Conservation (phyloP, 83 land plant genomes). For the Thuja plicata region DNA sequence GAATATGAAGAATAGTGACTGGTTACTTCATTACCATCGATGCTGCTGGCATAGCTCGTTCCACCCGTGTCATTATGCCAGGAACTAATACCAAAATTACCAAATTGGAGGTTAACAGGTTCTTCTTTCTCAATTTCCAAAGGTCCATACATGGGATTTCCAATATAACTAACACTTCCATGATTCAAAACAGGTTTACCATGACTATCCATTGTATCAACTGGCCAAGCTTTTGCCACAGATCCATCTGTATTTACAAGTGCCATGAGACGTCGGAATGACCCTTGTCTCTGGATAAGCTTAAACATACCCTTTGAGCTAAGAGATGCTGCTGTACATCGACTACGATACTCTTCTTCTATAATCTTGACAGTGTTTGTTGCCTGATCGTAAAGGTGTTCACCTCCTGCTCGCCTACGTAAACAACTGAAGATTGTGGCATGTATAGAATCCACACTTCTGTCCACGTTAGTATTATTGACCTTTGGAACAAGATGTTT, state of each 20-base stretch:
- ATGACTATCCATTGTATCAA: constrained; percentile 19
- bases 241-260: constrained; percentile 50
- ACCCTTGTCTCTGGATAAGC: constrained; percentile 28
- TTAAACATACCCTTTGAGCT: constrained; percentile 68
- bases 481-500: constrained; percentile 49
- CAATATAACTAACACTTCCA: constrained; percentile 32
- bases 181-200: constrained; percentile 21
- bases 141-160: constrained; percentile 64
- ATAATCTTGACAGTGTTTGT: constrained; percentile 52
- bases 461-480: constrained; percentile 61
- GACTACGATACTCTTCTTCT: constrained; percentile 48
- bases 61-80: constrained; percentile 75
- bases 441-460: constrained; percentile 59
- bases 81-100: constrained; percentile 72
- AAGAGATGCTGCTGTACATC: constrained; percentile 44
- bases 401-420: constrained; percentile 43
- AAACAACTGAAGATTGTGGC: constrained; percentile 51
- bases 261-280: constrained; percentile 37
- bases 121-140: constrained; percentile 54
- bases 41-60: constrained; percentile 64
- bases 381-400: constrained; percentile 33
- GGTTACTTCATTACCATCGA: constrained; percentile 58
- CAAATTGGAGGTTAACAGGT: constrained; percentile 80
- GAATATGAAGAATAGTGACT: constrained; percentile 72
- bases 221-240: constrained; percentile 58